These are phyloP conservation scores for Lipomyces orientalis DNA, from an alignment of 805 yeast genomes.

Conservation along the genomic window DNA sequence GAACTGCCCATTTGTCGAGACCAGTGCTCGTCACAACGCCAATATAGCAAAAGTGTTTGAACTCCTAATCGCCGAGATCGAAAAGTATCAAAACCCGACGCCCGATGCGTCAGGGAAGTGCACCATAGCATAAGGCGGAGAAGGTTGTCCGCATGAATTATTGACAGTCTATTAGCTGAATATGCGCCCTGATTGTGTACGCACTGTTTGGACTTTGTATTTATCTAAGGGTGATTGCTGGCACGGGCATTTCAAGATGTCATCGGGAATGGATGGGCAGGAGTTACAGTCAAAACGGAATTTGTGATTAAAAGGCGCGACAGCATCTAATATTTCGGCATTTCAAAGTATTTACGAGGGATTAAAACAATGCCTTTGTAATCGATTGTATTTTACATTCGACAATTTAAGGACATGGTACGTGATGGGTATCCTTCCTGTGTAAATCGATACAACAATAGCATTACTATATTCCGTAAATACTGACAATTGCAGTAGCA, in stretches of 20 bases:
- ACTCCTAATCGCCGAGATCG: constrained; percentile 64
- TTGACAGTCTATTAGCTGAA: background rate
- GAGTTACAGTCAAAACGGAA: constrained; percentile 1
- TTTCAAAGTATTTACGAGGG: background rate
- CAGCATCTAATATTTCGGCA: background rate
- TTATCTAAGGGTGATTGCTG: background rate
- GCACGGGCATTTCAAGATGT: background rate
- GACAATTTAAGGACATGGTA: background rate
- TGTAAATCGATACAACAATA: background rate
- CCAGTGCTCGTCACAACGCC: constrained; percentile 78
- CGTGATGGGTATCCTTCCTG: background rate
- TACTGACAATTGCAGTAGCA: background rate
- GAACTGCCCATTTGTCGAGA: constrained; percentile 76
- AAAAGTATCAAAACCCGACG: constrained; percentile 62
- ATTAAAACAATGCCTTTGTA: background rate
- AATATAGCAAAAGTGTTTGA: constrained; percentile 64
- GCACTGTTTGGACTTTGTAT: background rate
- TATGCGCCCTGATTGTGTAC: background rate
- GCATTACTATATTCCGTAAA: background rate
- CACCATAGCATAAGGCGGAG: constrained; percentile 9
- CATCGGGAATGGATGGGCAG: constrained; percentile 6
- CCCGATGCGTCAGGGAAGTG: constrained; percentile 37
- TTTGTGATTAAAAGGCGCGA: background rate
- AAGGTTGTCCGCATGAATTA: background rate
- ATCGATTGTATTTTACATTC: background rate